Base-by-base conservation (phyloP, 192 early-diverging fungal species). In the Umbelopsis sp. region DNA sequence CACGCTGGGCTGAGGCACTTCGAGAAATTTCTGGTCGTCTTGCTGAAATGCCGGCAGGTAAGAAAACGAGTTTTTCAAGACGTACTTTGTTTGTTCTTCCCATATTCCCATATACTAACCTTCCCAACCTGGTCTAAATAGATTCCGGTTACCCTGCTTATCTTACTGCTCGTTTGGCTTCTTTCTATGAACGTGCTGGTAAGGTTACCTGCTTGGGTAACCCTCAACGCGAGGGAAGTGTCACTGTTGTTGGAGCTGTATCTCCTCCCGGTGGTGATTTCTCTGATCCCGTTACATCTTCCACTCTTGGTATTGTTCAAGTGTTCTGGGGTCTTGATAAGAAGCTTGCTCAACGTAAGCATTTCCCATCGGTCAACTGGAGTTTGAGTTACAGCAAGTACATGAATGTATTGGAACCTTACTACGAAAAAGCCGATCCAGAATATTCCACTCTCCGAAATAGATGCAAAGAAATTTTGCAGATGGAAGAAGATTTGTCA, bases 281-380 rank as follows among this genome's bases (percentile, higher is more conserved):
- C 81, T 96, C 97, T 54, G 98, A 99, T 84, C 97, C 98, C 31
- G 98, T 99, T 24, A 99, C 98, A 20, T 84, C 93, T 25, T 91
- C 98, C 16, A 99, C 98, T 2, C 86, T 99, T 59, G 89, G 96
- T 85, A 99, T 99, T 84, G 98, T 99, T 3, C 98, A 99, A 81
- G 98, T 99, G 56, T 99, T 99, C 90, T 99, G 98, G 98, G 98
- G 97, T 79, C 81, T 99, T 70, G 98, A 99, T 86, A 99, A 99
- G 90, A 99, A 99, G 86, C 86, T 99, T 43, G 98, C 98, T 8
- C 98, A 99, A 83, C 91, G 98, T 77, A 99, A 99, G 88, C 98
- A 99, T 85, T 99, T 99, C 89, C 98, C 98, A 3, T 98, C 97
- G 17, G 96, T 99, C 75, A 98, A 99, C 86, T 99, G 98, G 98